phyloP scores from a whole-genome alignment of 208 protist genomes.

The Herpetomonas tarakana region DNA sequence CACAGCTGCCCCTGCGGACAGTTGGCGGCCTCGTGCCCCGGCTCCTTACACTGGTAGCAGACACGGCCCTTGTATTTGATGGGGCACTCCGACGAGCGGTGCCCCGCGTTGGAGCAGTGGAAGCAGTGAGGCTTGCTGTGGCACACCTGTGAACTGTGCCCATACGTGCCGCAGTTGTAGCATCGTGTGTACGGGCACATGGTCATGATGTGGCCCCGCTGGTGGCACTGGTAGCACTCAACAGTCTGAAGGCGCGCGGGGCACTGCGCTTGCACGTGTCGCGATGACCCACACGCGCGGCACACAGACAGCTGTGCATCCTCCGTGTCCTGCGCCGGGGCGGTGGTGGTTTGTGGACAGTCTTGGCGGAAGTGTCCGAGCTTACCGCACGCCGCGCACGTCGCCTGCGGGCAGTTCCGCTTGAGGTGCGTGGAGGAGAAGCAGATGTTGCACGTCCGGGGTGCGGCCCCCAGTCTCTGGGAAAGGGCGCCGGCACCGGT shows the following conservation, averaged over 20 bases:
- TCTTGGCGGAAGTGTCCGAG: slow-evolving; percentile 67
- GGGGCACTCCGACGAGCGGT: slow-evolving; percentile 77
- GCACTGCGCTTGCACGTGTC: slow-evolving; percentile 70
- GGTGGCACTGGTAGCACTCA: slow-evolving; percentile 85
- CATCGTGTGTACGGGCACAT: slow-evolving; percentile 83
- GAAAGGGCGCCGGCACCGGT: background rate
- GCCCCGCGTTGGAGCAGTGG: slow-evolving; percentile 76
- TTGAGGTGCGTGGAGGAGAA: slow-evolving; percentile 36
- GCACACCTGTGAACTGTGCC: slow-evolving; percentile 82
- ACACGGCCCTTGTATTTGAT: slow-evolving; percentile 65
- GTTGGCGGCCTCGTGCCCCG: slow-evolving; percentile 76
- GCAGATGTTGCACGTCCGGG: slow-evolving; percentile 38
- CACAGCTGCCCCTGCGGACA: slow-evolving; percentile 76
- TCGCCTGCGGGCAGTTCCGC: slow-evolving; percentile 53
- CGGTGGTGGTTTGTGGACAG: slow-evolving; percentile 27
- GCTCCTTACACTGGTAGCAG: slow-evolving; percentile 89
- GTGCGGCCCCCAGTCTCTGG: background rate
- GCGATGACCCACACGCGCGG: slow-evolving; percentile 64
- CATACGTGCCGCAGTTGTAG: slow-evolving; percentile 87
- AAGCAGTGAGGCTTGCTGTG: slow-evolving; percentile 85
- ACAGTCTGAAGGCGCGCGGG: slow-evolving; percentile 55
- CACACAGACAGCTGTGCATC: slow-evolving; percentile 56
- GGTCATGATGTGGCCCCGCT: slow-evolving; percentile 75
- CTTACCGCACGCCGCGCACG: slow-evolving; percentile 46
- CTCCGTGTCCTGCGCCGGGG: slow-evolving; percentile 11